Evolutionary conservation across 2,329 filamentous ascomycete species (phyloP).

Genomic region (Penicillium fuscoglaucum): DNA sequence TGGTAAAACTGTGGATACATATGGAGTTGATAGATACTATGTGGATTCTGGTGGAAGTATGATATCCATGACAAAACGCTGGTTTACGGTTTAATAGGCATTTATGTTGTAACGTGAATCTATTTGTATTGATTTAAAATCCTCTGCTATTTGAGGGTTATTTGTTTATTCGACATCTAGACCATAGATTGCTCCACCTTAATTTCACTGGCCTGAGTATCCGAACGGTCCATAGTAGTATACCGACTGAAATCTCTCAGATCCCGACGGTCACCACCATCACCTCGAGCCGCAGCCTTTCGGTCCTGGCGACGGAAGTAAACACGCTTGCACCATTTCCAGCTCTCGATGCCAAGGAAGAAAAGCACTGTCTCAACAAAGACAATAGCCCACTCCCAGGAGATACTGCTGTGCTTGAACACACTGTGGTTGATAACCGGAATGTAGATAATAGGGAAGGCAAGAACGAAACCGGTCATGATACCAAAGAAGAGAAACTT

Average conservation of each 20-base stretch:
- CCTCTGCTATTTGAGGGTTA: not conserved
- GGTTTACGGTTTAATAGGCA: not conserved
- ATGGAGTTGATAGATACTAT: too few species aligned
- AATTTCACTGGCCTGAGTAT: constrained; percentile 30
- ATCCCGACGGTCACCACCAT: constrained; percentile 13
- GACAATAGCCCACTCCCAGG: constrained; percentile 70
- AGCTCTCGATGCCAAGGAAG: constrained; percentile 63
- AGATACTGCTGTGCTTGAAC: constrained; percentile 66
- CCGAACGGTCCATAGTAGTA: constrained; percentile 36
- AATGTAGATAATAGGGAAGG: constrained; percentile 66
- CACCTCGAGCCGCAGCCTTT: constrained; percentile 13
- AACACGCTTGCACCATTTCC: constrained; percentile 66
- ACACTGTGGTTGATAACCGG: constrained; percentile 65
- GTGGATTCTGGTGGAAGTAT: too few species aligned
- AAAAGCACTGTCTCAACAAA: constrained; percentile 63
- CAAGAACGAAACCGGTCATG: constrained; percentile 56
- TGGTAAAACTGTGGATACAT: too few species aligned
- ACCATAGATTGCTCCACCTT: constrained; percentile 34
- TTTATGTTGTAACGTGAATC: not conserved
- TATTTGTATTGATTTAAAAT: not conserved
- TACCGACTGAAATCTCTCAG: constrained; percentile 34
- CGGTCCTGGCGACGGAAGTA: constrained; percentile 46
- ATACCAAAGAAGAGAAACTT: constrained; percentile 70
- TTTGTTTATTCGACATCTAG: constrained; percentile 12
- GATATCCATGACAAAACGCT: not conserved